phyloP scores from a whole-genome alignment of 208 protist genomes.

The Histomonas meleagridis region DNA sequence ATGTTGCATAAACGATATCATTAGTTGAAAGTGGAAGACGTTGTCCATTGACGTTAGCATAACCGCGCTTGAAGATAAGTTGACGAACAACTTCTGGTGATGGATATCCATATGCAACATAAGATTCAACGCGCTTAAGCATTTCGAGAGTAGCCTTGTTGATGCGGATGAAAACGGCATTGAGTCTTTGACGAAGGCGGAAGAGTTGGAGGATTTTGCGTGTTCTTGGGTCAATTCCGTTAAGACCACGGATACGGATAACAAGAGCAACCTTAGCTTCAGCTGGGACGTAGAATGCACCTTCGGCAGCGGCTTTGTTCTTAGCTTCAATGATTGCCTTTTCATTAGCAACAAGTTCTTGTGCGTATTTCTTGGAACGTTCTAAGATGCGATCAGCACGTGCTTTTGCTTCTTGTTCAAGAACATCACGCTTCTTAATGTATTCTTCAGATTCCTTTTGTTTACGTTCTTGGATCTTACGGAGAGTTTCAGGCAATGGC shows the following conservation, averaged over 20 bases:
- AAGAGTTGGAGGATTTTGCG: constrained; percentile 95
- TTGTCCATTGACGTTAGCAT: constrained; percentile 84
- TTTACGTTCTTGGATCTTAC: neutral
- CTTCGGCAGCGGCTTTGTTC: constrained; percentile 69
- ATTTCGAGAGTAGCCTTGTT: constrained; percentile 98
- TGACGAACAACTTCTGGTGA: constrained; percentile 82
- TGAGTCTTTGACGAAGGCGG: constrained; percentile 95
- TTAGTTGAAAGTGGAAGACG: constrained; percentile 86
- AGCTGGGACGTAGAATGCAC: constrained; percentile 79
- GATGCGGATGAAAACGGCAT: constrained; percentile 92
- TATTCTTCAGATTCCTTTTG: neutral
- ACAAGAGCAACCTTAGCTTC: constrained; percentile 97
- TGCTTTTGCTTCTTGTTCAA: constrained; percentile 60
- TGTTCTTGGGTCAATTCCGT: constrained; percentile 82
- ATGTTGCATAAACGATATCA: constrained; percentile 76
- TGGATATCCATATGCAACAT: constrained; percentile 92
- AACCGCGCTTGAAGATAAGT: constrained; percentile 97
- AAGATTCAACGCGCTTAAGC: constrained; percentile 90
- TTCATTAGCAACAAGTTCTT: constrained; percentile 77
- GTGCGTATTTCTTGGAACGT: constrained; percentile 71
- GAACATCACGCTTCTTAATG: neutral
- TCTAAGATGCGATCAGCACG: constrained; percentile 88
- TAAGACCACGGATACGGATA: constrained; percentile 96
- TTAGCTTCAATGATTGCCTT: constrained; percentile 65
- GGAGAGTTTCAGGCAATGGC: constrained; percentile 19